Conservation (phyloP, 202 grass and related monocot genomes). For the Zizania palustris region DNA sequence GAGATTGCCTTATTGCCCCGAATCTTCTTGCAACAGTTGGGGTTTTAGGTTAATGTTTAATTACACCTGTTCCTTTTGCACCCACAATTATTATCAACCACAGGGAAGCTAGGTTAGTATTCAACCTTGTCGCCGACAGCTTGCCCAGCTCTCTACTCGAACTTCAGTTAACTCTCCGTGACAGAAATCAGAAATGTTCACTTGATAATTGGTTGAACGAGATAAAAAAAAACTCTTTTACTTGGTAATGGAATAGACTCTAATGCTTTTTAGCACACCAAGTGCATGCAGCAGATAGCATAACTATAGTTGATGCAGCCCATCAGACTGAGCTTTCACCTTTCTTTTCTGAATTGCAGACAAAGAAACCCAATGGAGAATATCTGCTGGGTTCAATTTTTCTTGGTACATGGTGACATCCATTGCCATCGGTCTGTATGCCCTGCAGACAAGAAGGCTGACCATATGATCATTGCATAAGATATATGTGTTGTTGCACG, state of each 20-base stretch:
- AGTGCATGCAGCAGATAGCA: background rate
- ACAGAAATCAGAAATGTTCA: background rate
- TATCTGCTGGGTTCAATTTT: background rate
- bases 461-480: conserved; percentile 17
- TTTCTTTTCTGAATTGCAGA: conserved; percentile 42
- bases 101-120: conserved; percentile 30
- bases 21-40: conserved; percentile 39
- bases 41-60: conserved; percentile 46
- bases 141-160: background rate
- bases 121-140: conserved; percentile 28
- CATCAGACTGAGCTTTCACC: conserved; percentile 48
- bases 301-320: conserved; percentile 35
- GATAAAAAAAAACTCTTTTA: background rate
- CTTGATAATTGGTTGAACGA: background rate
- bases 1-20: conserved; percentile 35
- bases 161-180: background rate
- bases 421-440: conserved; percentile 2
- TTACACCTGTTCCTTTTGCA: background rate
- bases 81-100: conserved; percentile 15
- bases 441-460: conserved; percentile 32
- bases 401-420: conserved; percentile 48
- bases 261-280: conserved; percentile 23
- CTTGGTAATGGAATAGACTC: background rate
- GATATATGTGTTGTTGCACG: conserved; percentile 13
- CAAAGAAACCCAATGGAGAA: conserved; percentile 28